Percentiles rank a stretch among this genome's conserved stretches.
Evolutionary conservation across 345 rosid genomes (phyloP).

Genomic region (Pelargonium nanum): DNA sequence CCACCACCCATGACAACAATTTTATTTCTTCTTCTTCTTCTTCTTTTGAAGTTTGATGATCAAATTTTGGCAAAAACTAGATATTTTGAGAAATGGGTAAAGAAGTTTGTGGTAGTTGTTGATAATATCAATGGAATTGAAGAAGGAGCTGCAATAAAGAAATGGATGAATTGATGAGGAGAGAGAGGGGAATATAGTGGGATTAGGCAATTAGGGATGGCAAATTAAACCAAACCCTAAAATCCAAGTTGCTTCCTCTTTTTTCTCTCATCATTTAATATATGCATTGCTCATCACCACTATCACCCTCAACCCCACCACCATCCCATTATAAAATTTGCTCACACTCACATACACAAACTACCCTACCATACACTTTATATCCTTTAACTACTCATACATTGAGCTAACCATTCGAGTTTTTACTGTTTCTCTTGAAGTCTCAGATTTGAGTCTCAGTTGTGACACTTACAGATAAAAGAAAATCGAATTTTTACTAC

Average conservation of each 20-base stretch:
- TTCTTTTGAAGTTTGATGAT: background rate
- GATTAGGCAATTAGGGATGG: too few relatives aligned
- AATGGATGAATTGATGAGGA: constrained; percentile 12
- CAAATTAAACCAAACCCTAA: constrained; percentile 11
- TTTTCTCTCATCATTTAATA: background rate
- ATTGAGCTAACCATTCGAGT: background rate
- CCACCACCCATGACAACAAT: constrained; percentile 26
- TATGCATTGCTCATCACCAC: background rate
- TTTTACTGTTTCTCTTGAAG: too few relatives aligned
- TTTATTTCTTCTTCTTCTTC: background rate
- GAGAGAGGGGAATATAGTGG: constrained; percentile 15
- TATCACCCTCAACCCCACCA: background rate
- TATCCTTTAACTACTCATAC: background rate
- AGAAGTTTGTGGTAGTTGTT: too few relatives aligned
- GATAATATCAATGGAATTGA: constrained; percentile 5
- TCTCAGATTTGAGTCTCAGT: too few relatives aligned
- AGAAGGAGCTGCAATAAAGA: background rate
- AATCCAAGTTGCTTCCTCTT: constrained; percentile 21
- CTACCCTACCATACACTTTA: background rate
- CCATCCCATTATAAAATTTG: too few relatives aligned
- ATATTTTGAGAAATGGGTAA: too few relatives aligned
- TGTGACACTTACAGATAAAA: too few relatives aligned
- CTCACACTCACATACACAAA: background rate
- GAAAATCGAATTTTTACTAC: too few relatives aligned
- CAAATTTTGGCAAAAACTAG: too few relatives aligned